Evolutionary conservation across 2,329 filamentous ascomycete species (phyloP), one percentile per base, ranked within the genome.

Genomic region (Trichoderma gracile): DNA sequence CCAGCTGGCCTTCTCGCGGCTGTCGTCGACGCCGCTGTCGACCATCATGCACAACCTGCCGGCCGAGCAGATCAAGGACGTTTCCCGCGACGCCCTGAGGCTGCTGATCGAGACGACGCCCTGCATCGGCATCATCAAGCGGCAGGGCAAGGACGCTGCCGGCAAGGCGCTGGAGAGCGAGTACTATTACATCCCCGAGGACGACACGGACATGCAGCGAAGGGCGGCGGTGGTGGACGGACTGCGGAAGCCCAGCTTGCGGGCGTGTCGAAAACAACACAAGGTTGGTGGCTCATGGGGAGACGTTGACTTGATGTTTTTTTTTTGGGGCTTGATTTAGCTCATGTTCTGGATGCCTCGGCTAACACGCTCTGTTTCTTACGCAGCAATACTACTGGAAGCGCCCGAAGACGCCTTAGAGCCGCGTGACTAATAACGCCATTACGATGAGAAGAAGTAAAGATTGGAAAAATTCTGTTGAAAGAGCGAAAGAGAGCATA

Each of bases 81-180:
- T 93, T 30, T 82, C 83, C 27, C 85, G 84, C 68, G 80, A 84
- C 2, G 84, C 87, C 47, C 84, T 98, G 58, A 88, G 89, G 66
- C 81, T 79, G 52, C 83, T 96, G 65, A 85, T 98, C 49, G 89
- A 93, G 73, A 80, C 81, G 25, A 90, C 91, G 6, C 77, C 84
- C 9, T 97, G 92, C 73, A 88, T 98, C 68, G 95, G 95, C 53
- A 89, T 95, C 75, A 97, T 99, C 71, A 83, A 85, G 58, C 89
- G 95, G 45, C 89, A 94, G 75, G 95, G 95, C 73, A 99, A 98
- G 77, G 95, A 99, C 74, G 95, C 95, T 5, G 94, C 95, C 0
- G 95, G 95, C 69, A 95, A 97, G 79, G 80, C 89, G 7, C 84
- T 99, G 1, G 94, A 99, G 81, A 96, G 91, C 80, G 93, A 99